Evolutionary conservation across 305 asterid species (phyloP), one percentile per base, ranked within the genome.

Genomic region (Rubia occidens): DNA sequence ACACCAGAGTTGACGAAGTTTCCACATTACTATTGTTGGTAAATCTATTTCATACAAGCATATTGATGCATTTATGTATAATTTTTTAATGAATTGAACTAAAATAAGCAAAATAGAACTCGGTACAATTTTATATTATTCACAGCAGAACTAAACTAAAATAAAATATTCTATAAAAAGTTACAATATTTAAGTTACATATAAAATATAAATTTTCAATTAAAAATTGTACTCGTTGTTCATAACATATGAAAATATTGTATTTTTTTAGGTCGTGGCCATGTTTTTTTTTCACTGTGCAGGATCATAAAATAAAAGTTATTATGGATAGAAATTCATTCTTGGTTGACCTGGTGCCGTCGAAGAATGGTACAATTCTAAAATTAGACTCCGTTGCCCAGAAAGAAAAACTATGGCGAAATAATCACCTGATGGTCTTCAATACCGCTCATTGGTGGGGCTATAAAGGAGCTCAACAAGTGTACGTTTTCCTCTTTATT

Each of bases 371-470:
- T 14, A 18, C n/a, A 2, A 21, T 26, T n/a, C 60, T 78, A 43
- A 74, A 66, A 73, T 58, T 78, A 42, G 78, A 78, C 54, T 74
- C 76, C n/a, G 90, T 89, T 44, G 70, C 78, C 0, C n/a, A 76
- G 54, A 88, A 87, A 6, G 84, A 85, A 24, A 84, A 86, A 71
- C 56, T 77, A 3, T 92, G 98, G 98, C 73, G 42, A 6, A 86
- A 86, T 15, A 72, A 81, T 20, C 93, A 91, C 76, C 64, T 85
- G 81, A 81, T 91, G 17, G 74, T 89, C 59, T 92, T 89, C 88
- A 92, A 92, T 68, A 92, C 96, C 1, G 88, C 93, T 89, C 98
- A 92, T 66, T 89, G 98, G 98, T 92, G 98, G 98, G 82, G 73
- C 54, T 95, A 95, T 51, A 82, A 87, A 62, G 98, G 96, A 53